Evolutionary conservation across 176 grass and related monocot species (phyloP).

Genomic region (Carex myosuroides): DNA sequence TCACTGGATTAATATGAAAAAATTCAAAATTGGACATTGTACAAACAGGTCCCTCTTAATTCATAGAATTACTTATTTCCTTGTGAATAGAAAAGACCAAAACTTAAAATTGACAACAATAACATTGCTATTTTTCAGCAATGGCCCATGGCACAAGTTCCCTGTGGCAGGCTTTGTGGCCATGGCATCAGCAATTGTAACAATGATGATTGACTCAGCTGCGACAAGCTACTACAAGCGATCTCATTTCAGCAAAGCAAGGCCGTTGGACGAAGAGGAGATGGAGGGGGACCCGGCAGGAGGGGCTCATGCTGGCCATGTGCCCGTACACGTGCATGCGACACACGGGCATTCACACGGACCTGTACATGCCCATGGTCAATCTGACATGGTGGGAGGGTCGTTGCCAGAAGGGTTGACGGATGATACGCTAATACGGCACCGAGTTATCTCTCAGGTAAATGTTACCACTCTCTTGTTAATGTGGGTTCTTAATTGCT

Average conservation of each 20-base stretch:
- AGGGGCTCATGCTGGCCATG: conserved; percentile 22
- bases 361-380: conserved; percentile 8
- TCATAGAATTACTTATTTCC: background rate
- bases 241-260: conserved; percentile 80
- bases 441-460: conserved; percentile 90
- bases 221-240: conserved; percentile 78
- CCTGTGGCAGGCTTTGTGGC: conserved; percentile 70
- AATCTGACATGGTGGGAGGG: background rate
- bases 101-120: background rate
- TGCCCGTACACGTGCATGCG: conserved; percentile 38
- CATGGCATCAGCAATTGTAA: conserved; percentile 66
- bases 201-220: conserved; percentile 88
- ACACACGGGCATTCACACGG: conserved; percentile 46
- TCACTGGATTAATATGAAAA: background rate
- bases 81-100: background rate
- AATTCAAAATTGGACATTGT: background rate
- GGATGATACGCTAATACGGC: conserved; percentile 49
- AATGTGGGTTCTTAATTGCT: background rate
- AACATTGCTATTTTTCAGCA: background rate
- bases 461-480: conserved; percentile 8
- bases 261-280: conserved; percentile 49
- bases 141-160: conserved; percentile 30
- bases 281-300: conserved; percentile 27
- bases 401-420: conserved; percentile 43
- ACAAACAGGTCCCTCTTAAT: background rate